Evolutionary conservation across 331 rosid genomes (phyloP), one percentile per base, ranked within the genome.

Genomic region (Quercus phellos): DNA sequence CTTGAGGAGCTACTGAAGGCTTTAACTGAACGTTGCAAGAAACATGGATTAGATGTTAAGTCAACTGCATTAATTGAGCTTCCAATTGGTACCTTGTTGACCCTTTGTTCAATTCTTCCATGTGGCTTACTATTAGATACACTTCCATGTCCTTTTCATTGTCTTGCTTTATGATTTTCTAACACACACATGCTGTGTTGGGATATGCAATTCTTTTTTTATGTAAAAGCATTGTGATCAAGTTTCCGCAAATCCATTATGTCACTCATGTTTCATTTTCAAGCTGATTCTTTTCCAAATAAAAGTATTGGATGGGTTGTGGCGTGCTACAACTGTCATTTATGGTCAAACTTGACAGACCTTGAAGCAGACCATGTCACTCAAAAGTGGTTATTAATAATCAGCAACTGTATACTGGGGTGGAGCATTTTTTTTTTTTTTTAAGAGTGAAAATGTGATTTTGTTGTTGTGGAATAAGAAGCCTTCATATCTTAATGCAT

Each of bases 21-120:
- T 88, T 71, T 94, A 67, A 81, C 85, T 73, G 97, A 90, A 72
- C 90, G 99, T 71, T 90, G 99, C 94, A 88, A 85, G 87, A 94
- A 92, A 83, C 91, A 89, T 86, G 97, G 91, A 82, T 70, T 94
- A 55, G 86, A 86, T 70, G 84, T 88, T 79, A 92, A 90, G 82
- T 91, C 98, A 59, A 69, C 78, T 55, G 85, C 98, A 51, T 79
- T 92, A 83, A 84, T 92, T 74, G 92, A 87, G 76, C 95, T 94
- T 81, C 99, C 99, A 60, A 79, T 34, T 38, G 99, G 99, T 94
- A 90, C 51, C 74, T 79, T 74, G 29, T 63, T 67, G n/a, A 71
- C 77, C 66, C 29, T 80, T 46, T 74, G 38, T 68, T 42, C 32
- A 18, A 53, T 59, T 73, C 53, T 70, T 43, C 30, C 58, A 14